Evolutionary conservation across 805 yeast species (phyloP).

Genomic region (Metschnikowia gelsemii): DNA sequence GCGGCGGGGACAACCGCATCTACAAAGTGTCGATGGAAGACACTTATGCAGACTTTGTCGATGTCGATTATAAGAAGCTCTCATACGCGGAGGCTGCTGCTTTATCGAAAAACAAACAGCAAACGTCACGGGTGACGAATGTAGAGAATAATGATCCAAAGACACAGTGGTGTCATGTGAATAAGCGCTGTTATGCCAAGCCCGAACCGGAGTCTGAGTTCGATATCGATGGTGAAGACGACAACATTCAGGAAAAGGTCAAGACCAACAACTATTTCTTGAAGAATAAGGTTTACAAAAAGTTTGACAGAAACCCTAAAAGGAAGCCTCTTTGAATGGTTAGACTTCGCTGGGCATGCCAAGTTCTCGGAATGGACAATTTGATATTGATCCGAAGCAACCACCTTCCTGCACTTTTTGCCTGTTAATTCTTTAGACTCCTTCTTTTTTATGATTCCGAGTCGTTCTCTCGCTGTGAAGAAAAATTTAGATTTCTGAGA

Average conservation of each 20-base stretch:
- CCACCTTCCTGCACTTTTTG: background rate
- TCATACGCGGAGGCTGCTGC: conserved; percentile 48
- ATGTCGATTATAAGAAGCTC: conserved; percentile 34
- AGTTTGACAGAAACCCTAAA: conserved; percentile 17
- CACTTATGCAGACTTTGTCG: conserved; percentile 35
- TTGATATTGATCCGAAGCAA: conserved; percentile 2
- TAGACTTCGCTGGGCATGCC: background rate
- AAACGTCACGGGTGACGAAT: conserved; percentile 16
- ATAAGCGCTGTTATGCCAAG: background rate
- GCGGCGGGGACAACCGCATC: conserved; percentile 26
- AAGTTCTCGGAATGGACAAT: conserved; percentile 3
- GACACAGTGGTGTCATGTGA: too few relatives aligned
- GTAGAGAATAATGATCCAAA: too few relatives aligned
- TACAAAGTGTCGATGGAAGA: conserved; percentile 37
- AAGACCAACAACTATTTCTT: conserved; percentile 24
- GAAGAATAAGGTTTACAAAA: conserved; percentile 22
- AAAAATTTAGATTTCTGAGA: too few relatives aligned
- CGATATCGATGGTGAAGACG: conserved; percentile 11
- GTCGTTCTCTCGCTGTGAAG: conserved; percentile 2
- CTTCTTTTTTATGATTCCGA: background rate
- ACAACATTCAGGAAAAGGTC: conserved; percentile 14
- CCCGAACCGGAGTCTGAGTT: background rate
- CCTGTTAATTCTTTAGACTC: background rate
- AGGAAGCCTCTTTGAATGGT: conserved; percentile 4
- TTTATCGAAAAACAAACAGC: conserved; percentile 26